Evolutionary conservation across 495 filamentous ascomycete genomes (phyloP), one percentile per base, ranked within the genome.

Genomic region (Trichoderma virens): DNA sequence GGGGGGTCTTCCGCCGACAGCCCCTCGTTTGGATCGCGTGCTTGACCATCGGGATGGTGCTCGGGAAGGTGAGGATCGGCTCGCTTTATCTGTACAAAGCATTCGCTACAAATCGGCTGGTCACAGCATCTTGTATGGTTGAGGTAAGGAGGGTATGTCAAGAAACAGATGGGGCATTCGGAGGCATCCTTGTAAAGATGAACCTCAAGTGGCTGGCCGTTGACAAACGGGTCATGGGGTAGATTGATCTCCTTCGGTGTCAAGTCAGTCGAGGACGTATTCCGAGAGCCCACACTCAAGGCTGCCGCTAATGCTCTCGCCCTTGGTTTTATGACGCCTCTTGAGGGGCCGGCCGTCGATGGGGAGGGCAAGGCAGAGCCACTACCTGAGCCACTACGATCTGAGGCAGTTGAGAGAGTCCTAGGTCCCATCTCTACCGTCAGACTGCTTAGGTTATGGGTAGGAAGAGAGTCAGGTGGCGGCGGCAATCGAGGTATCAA

Each of bases 31-130:
- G 67, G 75, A 68, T 70, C 80, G 47, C 65, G 78, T 67, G 74
- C 84, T 76, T 68, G 81, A 63, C 86, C 83, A 6, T 83, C 82
- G 64, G 65, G 70, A 67, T 89, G 86, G 62, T 96, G 91, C 73
- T 98, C 94, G 13, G 94, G 94, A 47, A 91, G 88, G 76, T 98
- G 94, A 16, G 94, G 94, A 69, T 98, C 94, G 9, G 93, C 91
- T 28, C 94, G 85, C 78, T 96, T 98, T 72, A 98, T 98, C 72
- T 98, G 94, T 9, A 98, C 95, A 69, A 98, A 98, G 73, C 94
- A 98, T 77, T 98, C 94, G 59, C 94, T 98, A 78, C 94, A 98
- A 64, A 98, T 98, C 6, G 91, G 82, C 72, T 98, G 94, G 70
- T 96, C 93, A 73, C 94, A 98, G 72, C 94, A 98, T 67, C 94